Conservation (phyloP, 495 filamentous ascomycete genomes). For the Penicillium canescens region DNA sequence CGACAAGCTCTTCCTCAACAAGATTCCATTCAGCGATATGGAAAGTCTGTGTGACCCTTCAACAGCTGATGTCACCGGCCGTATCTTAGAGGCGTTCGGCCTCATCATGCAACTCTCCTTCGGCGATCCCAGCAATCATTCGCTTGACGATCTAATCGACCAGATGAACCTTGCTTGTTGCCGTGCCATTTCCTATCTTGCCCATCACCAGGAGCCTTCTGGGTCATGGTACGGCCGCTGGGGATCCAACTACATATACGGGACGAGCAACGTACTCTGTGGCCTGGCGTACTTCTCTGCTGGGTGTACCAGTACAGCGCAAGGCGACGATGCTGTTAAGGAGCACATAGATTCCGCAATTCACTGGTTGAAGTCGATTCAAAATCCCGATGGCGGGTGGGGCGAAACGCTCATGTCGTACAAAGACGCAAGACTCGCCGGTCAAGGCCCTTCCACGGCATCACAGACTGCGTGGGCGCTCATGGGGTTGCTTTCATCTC, state of each 20-base stretch:
- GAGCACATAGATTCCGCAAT: background rate
- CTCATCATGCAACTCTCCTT: constrained; percentile 8
- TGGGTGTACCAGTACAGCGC: background rate
- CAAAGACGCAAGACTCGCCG: background rate
- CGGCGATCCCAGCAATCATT: background rate
- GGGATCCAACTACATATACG: constrained; percentile 41
- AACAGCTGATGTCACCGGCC: constrained; percentile 36
- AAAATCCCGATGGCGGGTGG: constrained; percentile 39
- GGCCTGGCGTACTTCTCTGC: constrained; percentile 16
- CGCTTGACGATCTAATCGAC: background rate
- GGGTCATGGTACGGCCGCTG: constrained; percentile 40
- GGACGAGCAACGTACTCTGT: constrained; percentile 35
- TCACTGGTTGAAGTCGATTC: constrained; percentile 26
- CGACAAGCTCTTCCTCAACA: constrained; percentile 37
- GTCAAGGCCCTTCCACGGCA: constrained; percentile 11
- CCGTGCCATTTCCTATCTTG: background rate
- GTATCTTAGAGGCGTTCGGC: constrained; percentile 40
- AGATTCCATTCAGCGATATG: constrained; percentile 47
- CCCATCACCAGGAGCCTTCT: constrained; percentile 17
- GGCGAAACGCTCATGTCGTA: constrained; percentile 23
- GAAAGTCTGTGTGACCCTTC: constrained; percentile 35
- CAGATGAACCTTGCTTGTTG: background rate
- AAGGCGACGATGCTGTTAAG: background rate
- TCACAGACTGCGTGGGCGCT: constrained; percentile 39
- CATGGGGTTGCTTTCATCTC: constrained; percentile 23